Percentiles rank a stretch among this genome's conserved stretches.
Evolutionary conservation across 148 eudicot species (phyloP).

Genomic region (Rhododendron griersonianum): DNA sequence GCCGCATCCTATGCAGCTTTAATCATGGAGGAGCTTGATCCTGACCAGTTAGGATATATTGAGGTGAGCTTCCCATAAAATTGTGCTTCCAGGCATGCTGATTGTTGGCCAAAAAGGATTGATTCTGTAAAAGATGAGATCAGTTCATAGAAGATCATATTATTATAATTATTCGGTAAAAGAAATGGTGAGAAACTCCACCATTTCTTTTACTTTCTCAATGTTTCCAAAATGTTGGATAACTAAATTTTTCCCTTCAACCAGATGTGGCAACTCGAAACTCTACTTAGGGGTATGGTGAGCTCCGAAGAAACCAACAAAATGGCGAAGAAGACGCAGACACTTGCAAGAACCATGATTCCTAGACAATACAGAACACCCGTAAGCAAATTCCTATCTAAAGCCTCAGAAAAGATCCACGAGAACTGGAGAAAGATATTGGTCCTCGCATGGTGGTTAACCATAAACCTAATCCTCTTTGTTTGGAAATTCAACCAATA

Average conservation of each 20-base stretch:
- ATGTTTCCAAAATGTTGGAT: background rate
- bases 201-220: background rate
- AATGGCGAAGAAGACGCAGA: constrained; percentile 35
- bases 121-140: background rate
- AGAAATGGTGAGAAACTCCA: background rate
- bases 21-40: constrained; percentile 98
- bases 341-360: constrained; percentile 81
- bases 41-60: constrained; percentile 74
- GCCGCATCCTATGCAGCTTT: constrained; percentile 76
- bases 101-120: background rate
- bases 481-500: constrained; percentile 51
- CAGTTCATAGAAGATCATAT: background rate
- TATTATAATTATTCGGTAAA: background rate
- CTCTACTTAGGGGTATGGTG: constrained; percentile 69
- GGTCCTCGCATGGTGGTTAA: constrained; percentile 52
- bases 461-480: constrained; percentile 51
- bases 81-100: background rate
- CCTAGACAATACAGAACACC: constrained; percentile 57
- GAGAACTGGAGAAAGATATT: constrained; percentile 89
- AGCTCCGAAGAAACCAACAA: constrained; percentile 42
- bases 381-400: constrained; percentile 40
- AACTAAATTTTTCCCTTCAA: background rate
- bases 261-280: constrained; percentile 98
- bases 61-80: constrained; percentile 44
- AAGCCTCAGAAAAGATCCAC: constrained; percentile 39